A percentile compares a stretch with the other conserved stretches of the same genome.
These are phyloP conservation scores for Cystobasidium pallidum DNA, from an alignment of 1,284 basidiomycete genomes.

Conservation along the genomic window DNA sequence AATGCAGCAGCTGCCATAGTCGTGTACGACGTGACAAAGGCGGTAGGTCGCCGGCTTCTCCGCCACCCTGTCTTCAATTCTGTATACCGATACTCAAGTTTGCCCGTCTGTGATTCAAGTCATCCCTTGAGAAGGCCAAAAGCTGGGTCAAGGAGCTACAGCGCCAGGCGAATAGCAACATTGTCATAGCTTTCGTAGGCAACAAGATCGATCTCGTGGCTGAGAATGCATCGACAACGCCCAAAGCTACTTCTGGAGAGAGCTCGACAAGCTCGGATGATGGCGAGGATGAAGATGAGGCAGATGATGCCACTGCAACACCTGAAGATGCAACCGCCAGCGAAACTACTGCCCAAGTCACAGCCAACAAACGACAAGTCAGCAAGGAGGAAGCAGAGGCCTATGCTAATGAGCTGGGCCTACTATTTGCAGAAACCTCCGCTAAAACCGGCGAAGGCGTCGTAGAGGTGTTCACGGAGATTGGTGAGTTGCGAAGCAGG, in stretches of 20 bases:
- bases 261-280: constrained; percentile 75
- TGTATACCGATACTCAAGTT: not conserved
- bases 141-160: constrained; percentile 99
- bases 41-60: constrained; percentile 52
- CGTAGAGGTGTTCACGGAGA: constrained; percentile 97
- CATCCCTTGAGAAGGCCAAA: constrained; percentile 97
- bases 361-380: constrained; percentile 78
- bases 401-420: constrained; percentile 87
- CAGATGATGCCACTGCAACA: constrained; percentile 63
- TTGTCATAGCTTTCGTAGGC: constrained; percentile 69
- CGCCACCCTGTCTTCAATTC: not conserved
- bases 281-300: constrained; percentile 66
- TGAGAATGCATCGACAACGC: constrained; percentile 19
- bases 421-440: constrained; percentile 96
- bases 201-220: constrained; percentile 69
- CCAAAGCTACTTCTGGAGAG: constrained; percentile 49
- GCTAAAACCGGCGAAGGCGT: constrained; percentile 98
- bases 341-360: constrained; percentile 53
- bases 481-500: constrained; percentile 66
- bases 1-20: constrained; percentile 98
- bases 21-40: constrained; percentile 95
- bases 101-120: constrained; percentile 52
- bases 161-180: constrained; percentile 97
- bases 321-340: constrained; percentile 58
- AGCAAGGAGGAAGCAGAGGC: constrained; percentile 91